Conservation (phyloP, 75 land plant genomes). For the Pinus taeda region DNA sequence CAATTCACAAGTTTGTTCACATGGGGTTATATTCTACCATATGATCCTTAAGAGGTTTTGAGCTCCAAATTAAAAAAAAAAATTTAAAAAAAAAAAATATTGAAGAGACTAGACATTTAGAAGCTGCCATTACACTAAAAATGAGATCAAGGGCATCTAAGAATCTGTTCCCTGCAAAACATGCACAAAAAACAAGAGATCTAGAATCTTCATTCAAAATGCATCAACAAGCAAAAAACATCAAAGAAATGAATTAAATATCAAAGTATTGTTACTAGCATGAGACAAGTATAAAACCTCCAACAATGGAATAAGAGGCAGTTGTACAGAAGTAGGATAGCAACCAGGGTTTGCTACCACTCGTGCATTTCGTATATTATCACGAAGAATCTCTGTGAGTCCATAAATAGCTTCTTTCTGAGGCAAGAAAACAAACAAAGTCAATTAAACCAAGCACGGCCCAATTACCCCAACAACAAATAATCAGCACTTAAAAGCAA, state of each 20-base stretch:
- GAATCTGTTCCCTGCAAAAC: not conserved
- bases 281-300: slow-evolving; percentile 47
- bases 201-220: slow-evolving; percentile 3
- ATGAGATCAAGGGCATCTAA: not conserved
- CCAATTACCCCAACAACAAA: not conserved
- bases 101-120: not conserved
- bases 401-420: slow-evolving; percentile 97
- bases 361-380: slow-evolving; percentile 65
- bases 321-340: slow-evolving; percentile 94
- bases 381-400: slow-evolving; percentile 78
- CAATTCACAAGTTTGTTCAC: not conserved
- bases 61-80: not conserved
- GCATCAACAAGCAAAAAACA: not conserved
- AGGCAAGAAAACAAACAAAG: not conserved
- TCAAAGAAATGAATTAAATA: not conserved
- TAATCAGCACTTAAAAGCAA: not conserved
- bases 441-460: not conserved
- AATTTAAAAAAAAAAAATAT: not conserved
- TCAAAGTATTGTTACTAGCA: not conserved
- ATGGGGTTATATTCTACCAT: not conserved
- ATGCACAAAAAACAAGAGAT: slow-evolving; percentile 2
- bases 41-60: not conserved
- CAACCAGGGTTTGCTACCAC: slow-evolving; percentile 98
- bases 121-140: not conserved
- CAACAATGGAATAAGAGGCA: slow-evolving; percentile 90